Evolutionary conservation across 176 grass and related monocot species (phyloP).

Genomic region (Lolium multiflorum): DNA sequence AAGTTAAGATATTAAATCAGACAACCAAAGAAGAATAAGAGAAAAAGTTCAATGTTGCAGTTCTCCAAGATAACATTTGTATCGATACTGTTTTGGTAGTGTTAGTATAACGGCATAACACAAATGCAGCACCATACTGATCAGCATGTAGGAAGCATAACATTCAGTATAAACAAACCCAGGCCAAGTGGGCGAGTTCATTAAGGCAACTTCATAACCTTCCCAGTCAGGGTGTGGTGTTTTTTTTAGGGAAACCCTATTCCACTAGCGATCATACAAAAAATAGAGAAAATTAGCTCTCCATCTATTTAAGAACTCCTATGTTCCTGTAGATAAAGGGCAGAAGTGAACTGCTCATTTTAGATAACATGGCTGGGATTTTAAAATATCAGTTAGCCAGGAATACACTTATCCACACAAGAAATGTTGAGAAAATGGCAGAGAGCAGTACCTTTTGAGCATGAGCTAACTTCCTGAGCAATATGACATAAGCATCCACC

Average conservation of each 20-base stretch:
- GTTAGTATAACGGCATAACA: constrained; percentile 10
- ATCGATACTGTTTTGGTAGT: not conserved
- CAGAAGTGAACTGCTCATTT: not conserved
- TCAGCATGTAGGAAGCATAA: constrained; percentile 15
- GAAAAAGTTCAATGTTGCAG: not conserved
- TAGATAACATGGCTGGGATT: not conserved
- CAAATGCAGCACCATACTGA: not conserved
- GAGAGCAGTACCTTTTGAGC: constrained; percentile 56
- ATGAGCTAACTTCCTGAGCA: constrained; percentile 70
- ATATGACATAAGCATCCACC: constrained; percentile 78
- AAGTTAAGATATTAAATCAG: not conserved
- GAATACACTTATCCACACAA: constrained; percentile 27
- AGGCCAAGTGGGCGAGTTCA: constrained; percentile 9
- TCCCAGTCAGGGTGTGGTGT: not conserved
- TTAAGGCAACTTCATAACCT: not conserved
- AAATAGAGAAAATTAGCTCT: not conserved
- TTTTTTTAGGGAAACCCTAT: not conserved
- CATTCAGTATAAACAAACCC: not conserved
- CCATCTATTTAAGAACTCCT: constrained; percentile 34
- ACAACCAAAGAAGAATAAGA: not conserved
- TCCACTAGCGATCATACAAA: not conserved
- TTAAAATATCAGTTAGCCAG: constrained; percentile 12
- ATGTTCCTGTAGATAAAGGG: constrained; percentile 20
- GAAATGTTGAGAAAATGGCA: constrained; percentile 5
- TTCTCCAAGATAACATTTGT: not conserved